Evolutionary conservation across 73 alveolate genomes (phyloP).

Genomic region (Paramecium biaurelia): DNA sequence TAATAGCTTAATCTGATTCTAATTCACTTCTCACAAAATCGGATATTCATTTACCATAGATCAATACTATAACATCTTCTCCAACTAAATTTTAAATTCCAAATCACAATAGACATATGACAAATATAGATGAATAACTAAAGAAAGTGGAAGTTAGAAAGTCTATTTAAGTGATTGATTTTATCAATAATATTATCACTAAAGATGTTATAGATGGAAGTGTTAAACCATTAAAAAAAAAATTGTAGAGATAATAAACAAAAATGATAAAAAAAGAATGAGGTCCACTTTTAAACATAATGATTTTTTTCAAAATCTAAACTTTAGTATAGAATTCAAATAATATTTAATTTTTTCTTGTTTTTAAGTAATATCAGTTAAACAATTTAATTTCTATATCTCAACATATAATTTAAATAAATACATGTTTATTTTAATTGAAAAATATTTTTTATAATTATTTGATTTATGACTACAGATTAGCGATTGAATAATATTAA

Average conservation of each 20-base stretch:
- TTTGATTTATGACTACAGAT: slow-evolving; percentile 42
- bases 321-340: neutral
- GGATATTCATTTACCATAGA: neutral
- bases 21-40: neutral
- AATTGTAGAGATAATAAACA: neutral
- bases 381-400: neutral
- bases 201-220: neutral
- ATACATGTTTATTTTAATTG: neutral
- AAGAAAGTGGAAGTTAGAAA: neutral
- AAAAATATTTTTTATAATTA: neutral
- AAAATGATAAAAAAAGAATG: neutral
- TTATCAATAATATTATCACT: neutral
- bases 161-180: neutral
- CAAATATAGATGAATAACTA: neutral
- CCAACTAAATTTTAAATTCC: neutral
- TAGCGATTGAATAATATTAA: slow-evolving; percentile 46
- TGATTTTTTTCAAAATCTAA: neutral
- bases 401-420: neutral
- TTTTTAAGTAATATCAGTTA: neutral
- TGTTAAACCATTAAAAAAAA: neutral
- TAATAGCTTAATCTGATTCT: neutral
- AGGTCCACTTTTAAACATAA: neutral
- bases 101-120: neutral
- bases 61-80: neutral
- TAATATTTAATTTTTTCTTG: neutral